These are phyloP conservation scores for Rubroshorea leprosula DNA, from an alignment of 345 rosid genomes.

Conservation along the genomic window DNA sequence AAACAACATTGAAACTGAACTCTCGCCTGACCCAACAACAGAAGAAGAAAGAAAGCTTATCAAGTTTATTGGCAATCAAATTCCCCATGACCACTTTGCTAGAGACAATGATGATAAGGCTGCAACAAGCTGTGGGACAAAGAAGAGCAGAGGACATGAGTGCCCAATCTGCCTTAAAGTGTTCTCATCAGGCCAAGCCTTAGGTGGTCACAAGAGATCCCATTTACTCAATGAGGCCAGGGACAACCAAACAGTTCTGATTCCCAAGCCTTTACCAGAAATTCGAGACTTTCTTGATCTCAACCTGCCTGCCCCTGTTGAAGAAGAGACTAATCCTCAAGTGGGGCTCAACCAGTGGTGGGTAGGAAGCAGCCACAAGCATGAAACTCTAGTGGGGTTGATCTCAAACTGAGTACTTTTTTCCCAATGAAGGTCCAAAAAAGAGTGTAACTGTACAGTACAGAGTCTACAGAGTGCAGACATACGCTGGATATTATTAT, in stretches of 20 bases:
- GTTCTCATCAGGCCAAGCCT: conserved; percentile 74
- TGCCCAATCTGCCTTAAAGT: conserved; percentile 65
- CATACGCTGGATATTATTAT: conserved; percentile 1
- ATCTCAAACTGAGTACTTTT: conserved; percentile 30
- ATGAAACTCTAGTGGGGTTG: conserved; percentile 33
- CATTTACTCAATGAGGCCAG: conserved; percentile 33
- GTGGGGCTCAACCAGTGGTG: conserved; percentile 50
- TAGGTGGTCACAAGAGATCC: conserved; percentile 85
- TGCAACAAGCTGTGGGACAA: conserved; percentile 18
- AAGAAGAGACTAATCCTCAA: conserved; percentile 36
- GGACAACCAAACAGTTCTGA: conserved; percentile 11
- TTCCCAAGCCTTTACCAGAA: conserved; percentile 19
- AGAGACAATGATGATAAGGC: conserved; percentile 16
- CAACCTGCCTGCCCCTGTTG: conserved; percentile 49
- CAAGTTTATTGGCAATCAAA: conserved; percentile 15
- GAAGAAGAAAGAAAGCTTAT: neutral
- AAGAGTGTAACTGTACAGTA: conserved; percentile 24
- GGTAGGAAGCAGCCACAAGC: conserved; percentile 42
- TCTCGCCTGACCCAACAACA: conserved; percentile 18
- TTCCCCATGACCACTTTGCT: conserved; percentile 4
- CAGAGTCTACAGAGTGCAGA: conserved; percentile 17
- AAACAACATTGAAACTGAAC: conserved; percentile 26
- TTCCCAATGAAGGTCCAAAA: conserved; percentile 11
- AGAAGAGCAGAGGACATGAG: conserved; percentile 35
- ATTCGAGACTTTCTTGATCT: conserved; percentile 43